Conservation (phyloP, 208 protist genomes). For the Herpetomonas samuelpessoai region DNA sequence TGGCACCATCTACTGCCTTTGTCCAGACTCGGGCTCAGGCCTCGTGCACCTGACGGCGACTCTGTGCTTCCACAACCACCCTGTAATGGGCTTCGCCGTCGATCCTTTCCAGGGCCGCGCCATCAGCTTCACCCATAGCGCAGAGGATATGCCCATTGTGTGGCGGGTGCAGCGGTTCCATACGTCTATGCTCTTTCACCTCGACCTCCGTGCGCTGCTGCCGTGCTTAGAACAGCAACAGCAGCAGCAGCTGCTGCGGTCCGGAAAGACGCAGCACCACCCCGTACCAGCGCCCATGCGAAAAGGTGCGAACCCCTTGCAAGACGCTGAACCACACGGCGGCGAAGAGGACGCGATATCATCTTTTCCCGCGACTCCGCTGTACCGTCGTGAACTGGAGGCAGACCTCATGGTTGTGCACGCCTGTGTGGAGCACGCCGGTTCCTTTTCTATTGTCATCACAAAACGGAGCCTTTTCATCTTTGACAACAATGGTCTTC, state of each 20-base stretch:
- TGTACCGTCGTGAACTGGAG: neutral
- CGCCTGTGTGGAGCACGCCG: constrained; percentile 38
- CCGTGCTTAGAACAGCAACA: constrained; percentile 1
- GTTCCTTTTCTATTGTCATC: constrained; percentile 40
- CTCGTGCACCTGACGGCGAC: constrained; percentile 37
- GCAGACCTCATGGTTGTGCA: constrained; percentile 38
- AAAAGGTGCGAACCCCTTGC: too few species aligned
- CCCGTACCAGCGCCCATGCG: too few species aligned
- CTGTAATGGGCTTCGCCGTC: constrained; percentile 56
- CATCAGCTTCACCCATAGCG: constrained; percentile 58
- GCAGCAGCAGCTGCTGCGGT: neutral
- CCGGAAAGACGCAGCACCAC: too few species aligned
- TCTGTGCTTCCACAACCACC: constrained; percentile 60
- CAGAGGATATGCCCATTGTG: constrained; percentile 57
- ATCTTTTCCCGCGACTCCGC: neutral
- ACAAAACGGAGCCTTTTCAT: constrained; percentile 63
- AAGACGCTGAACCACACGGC: too few species aligned
- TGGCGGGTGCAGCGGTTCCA: constrained; percentile 72
- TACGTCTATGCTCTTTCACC: constrained; percentile 32
- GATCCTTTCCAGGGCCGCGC: constrained; percentile 34
- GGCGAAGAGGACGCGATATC: too few species aligned
- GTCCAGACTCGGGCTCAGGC: constrained; percentile 26
- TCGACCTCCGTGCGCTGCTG: constrained; percentile 29
- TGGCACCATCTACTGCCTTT: constrained; percentile 74
- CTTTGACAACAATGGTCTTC: constrained; percentile 75